A percentile compares a stretch with the other conserved stretches of the same genome.
Evolutionary conservation across 768 basidiomycete genomes (phyloP).

Genomic region (Phlegmacium glaucopus): DNA sequence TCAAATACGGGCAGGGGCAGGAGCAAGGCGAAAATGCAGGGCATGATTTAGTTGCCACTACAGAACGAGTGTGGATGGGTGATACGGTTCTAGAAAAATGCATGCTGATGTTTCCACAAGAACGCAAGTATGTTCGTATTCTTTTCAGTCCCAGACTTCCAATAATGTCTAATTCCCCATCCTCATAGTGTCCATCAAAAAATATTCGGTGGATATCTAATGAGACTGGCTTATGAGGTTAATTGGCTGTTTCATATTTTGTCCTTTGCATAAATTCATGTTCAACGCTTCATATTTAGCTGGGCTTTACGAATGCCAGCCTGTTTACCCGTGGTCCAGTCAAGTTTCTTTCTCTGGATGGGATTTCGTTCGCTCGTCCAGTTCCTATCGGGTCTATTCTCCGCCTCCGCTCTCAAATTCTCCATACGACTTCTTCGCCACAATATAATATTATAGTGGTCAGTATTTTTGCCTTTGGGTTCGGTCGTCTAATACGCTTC

Average conservation of each 20-base stretch:
- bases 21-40: constrained; percentile 14
- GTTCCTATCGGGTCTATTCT: constrained; percentile 85
- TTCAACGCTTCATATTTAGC: constrained; percentile 32
- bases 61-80: constrained; percentile 67
- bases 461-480: constrained; percentile 23
- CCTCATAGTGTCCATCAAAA: constrained; percentile 82
- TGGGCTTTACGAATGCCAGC: constrained; percentile 69
- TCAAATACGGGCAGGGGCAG: constrained; percentile 46
- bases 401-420: constrained; percentile 64
- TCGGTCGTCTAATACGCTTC: background rate
- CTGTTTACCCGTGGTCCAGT: constrained; percentile 66
- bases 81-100: constrained; percentile 68
- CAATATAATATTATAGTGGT: constrained; percentile 59
- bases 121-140: constrained; percentile 59
- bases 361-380: constrained; percentile 74
- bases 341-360: constrained; percentile 74
- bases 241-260: constrained; percentile 7
- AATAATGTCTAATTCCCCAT: no score
- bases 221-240: constrained; percentile 72
- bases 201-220: constrained; percentile 72
- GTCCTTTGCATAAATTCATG: background rate
- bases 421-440: constrained; percentile 52
- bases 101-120: constrained; percentile 83
- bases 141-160: no score
- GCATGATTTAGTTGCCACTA: no score